Evolutionary conservation across 805 yeast genomes (phyloP).

Genomic region (Candida andamanensis): DNA sequence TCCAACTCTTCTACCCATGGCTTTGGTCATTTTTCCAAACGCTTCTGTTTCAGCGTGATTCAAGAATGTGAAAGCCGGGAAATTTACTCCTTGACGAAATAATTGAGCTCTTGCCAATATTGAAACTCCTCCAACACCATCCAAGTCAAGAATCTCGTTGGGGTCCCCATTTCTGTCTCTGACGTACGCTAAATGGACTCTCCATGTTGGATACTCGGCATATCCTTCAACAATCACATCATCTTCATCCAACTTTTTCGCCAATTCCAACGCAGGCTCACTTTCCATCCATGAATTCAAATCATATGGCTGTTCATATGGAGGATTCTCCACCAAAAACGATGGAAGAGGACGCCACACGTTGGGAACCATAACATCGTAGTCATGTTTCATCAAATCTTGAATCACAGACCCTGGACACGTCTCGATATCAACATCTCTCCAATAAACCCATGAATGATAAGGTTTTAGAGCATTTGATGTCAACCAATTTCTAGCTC

Average conservation of each 20-base stretch:
- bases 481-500: conserved; percentile 82
- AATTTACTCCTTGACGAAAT: conserved; percentile 74
- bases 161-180: conserved; percentile 58
- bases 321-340: conserved; percentile 58
- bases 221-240: conserved; percentile 88
- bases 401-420: conserved; percentile 74
- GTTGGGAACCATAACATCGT: conserved; percentile 76
- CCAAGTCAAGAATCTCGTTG: conserved; percentile 61
- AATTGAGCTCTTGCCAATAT: conserved; percentile 69
- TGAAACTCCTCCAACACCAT: conserved; percentile 87
- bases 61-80: conserved; percentile 78
- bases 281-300: conserved; percentile 95
- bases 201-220: conserved; percentile 81
- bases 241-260: conserved; percentile 62
- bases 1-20: conserved; percentile 77
- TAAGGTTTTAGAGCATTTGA: conserved; percentile 71
- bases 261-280: conserved; percentile 65
- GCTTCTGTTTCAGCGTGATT: conserved; percentile 90
- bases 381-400: conserved; percentile 62
- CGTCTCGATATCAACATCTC: conserved; percentile 83
- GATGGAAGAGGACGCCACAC: conserved; percentile 97
- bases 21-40: conserved; percentile 74
- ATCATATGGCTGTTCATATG: conserved; percentile 83
- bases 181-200: conserved; percentile 74
- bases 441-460: conserved; percentile 90